Conservation (phyloP, 176 grass and related monocot species). For the Oryza rufipogon region DNA sequence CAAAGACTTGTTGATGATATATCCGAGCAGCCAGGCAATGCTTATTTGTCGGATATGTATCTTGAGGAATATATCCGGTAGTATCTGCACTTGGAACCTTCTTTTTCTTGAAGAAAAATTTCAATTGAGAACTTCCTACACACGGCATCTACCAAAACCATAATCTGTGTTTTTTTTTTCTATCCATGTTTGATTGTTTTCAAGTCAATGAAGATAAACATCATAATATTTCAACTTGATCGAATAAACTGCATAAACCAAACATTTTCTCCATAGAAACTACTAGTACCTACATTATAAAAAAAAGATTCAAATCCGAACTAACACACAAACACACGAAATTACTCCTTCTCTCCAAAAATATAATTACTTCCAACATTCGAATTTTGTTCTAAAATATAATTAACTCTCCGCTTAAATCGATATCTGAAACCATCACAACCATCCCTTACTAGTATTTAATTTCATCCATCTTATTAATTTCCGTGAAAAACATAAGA, state of each 20-base stretch:
- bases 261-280: neutral
- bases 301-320: too few relatives aligned
- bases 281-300: too few relatives aligned
- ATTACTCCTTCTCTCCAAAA: too few relatives aligned
- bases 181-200: neutral
- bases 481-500: too few relatives aligned
- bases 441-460: too few relatives aligned
- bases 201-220: neutral
- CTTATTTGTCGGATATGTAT: neutral
- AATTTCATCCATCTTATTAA: too few relatives aligned
- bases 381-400: too few relatives aligned
- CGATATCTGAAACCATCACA: too few relatives aligned
- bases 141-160: neutral
- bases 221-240: neutral
- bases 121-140: neutral
- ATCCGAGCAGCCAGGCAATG: neutral
- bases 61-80: neutral
- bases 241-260: neutral
- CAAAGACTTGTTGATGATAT: neutral
- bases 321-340: too few relatives aligned
- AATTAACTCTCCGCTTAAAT: too few relatives aligned
- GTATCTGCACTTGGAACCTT: neutral
- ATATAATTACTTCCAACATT: too few relatives aligned
- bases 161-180: neutral
- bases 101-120: neutral